phyloP scores from a whole-genome alignment of 768 basidiomycete species.

The Boletus sp. region DNA sequence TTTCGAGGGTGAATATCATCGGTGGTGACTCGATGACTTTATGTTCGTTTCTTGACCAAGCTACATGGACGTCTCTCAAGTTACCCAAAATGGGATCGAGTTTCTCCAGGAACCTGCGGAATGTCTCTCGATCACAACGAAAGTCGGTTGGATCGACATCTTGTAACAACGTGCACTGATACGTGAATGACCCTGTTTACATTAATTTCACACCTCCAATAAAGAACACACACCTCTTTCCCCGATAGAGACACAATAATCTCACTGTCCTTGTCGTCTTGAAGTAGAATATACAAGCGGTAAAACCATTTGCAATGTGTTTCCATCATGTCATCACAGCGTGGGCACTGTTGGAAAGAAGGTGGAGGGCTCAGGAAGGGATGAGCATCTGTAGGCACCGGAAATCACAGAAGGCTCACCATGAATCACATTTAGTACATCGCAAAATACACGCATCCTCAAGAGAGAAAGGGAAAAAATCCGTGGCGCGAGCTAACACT shows the following conservation, averaged over 20 bases:
- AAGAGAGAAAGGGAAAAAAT: conserved; percentile 55
- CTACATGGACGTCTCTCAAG: conserved; percentile 40
- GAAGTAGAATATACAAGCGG: conserved; percentile 47
- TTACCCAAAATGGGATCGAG: conserved; percentile 49
- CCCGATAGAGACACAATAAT: conserved; percentile 51
- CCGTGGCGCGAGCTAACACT: conserved; percentile 49
- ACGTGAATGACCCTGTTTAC: neutral
- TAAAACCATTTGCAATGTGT: conserved; percentile 49
- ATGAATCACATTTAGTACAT: conserved; percentile 52
- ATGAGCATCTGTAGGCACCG: neutral
- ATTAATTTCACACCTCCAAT: neutral
- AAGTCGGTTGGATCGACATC: conserved; percentile 47
- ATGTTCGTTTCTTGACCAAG: conserved; percentile 22
- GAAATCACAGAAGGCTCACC: conserved; percentile 36
- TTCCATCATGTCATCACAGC: conserved; percentile 53
- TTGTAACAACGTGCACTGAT: conserved; percentile 44
- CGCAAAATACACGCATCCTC: conserved; percentile 45
- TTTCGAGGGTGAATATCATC: conserved; percentile 31
- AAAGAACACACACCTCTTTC: conserved; percentile 36
- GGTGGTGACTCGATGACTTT: conserved; percentile 23
- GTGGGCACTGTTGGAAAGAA: conserved; percentile 43
- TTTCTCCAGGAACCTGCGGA: conserved; percentile 38
- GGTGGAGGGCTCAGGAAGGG: conserved; percentile 41
- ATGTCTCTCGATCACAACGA: conserved; percentile 37
- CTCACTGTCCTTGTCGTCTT: conserved; percentile 46